Evolutionary conservation across 495 filamentous ascomycete genomes (phyloP).

Genomic region (Tuber brumale): DNA sequence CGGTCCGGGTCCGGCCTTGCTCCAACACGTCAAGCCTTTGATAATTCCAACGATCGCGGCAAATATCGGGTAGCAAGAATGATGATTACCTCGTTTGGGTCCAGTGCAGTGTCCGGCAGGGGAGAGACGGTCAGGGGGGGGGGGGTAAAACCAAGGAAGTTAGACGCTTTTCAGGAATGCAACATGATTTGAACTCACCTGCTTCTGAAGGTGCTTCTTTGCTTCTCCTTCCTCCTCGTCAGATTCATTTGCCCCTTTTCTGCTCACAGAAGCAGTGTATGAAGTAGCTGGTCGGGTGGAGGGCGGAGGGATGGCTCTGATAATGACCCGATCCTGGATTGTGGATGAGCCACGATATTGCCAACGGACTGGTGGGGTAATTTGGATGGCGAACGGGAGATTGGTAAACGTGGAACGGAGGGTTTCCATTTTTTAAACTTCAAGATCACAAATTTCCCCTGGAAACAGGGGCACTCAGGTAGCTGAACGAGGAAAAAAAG

Average conservation of each 20-base stretch:
- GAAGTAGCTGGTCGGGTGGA: too few relatives aligned
- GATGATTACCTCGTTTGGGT: neutral
- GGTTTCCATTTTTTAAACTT: neutral
- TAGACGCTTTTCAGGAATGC: neutral
- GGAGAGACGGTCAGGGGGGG: neutral
- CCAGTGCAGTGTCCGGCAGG: neutral
- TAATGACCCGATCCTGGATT: neutral
- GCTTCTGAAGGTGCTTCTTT: neutral
- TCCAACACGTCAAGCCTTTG: neutral
- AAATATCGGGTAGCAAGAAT: neutral
- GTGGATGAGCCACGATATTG: neutral
- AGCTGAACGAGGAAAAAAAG: neutral
- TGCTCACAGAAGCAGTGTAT: too few relatives aligned
- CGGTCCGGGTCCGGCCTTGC: neutral
- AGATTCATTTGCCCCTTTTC: neutral
- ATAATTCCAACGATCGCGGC: neutral
- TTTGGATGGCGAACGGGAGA: neutral
- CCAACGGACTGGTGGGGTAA: neutral
- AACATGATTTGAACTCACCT: neutral
- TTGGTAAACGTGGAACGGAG: too few relatives aligned
- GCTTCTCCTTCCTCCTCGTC: neutral
- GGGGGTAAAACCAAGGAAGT: neutral
- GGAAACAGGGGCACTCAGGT: neutral
- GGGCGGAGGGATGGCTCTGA: neutral
- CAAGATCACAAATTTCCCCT: neutral